Base-by-base conservation (phyloP, 202 grass and related monocot species). In the Eragrostis tef region DNA sequence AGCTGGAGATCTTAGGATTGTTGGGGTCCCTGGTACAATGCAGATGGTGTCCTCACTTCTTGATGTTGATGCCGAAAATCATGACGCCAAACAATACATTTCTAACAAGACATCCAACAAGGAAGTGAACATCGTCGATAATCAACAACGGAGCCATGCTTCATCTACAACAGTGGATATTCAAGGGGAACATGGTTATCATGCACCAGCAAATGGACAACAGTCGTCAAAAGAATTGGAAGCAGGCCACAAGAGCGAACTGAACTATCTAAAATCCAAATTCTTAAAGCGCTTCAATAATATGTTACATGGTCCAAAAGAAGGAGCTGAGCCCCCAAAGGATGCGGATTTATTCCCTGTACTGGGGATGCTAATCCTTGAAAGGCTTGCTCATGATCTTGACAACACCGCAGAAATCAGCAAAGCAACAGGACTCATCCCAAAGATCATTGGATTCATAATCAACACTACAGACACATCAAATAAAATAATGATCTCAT, bases 1-100 rank as follows among this genome's bases (percentile, higher is more conserved):
- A 5, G 83, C 83, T 45, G 22, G 2, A 6, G 25, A 17, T 25
- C 56, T 85, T 7, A 34, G 16, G 6, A 25, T 56, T 2, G 11
- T 5, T 6, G 3, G 6, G 14, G 16, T 85, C 16, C 67, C 83
- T 9, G 83, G 75, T 9, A 6, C 83, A 64, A 3, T 85, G 15
- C 74, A 78, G 20, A 22, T 78, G 10, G 17, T 85, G 11, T 48
- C 74, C 2, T 51, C 75, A 17, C 67, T 85, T 29, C 66, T 85
- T 6, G 45, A 71, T 26, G 12, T 11, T 67, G 29, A 41, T 26
- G 34, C 9, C 24, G 29, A 27, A 13, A 27, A 61, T 17, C 43
- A 12, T 62, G 12, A 39, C 3, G n/a, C 6, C 9, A 7, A 8
- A 25, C 17, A 70, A 26, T n/a, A 61, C 1, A 48, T 15, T 21